Conservation (phyloP, 768 basidiomycete species). For the Daedalea quercina region DNA sequence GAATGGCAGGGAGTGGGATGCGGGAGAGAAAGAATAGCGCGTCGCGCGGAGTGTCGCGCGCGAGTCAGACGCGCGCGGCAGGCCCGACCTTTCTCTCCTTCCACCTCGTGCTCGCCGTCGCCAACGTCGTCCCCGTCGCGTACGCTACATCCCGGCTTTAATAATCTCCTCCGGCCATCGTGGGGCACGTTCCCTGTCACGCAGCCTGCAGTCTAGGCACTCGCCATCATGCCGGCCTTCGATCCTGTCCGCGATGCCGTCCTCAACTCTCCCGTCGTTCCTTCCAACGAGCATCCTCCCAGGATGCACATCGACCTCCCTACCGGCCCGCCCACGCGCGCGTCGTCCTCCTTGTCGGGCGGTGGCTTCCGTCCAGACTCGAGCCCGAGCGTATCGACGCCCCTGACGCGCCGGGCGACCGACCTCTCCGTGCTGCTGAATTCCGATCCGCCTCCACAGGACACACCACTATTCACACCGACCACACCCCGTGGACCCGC, state of each 20-base stretch:
- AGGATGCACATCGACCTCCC: conserved; percentile 22
- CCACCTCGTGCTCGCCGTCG: not conserved
- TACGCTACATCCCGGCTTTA: not conserved
- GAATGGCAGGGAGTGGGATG: too few species aligned
- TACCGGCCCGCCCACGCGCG: conserved; percentile 20
- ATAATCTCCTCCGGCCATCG: not conserved
- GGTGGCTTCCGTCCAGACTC: conserved; percentile 18
- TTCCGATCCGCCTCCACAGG: conserved; percentile 37
- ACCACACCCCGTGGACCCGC: conserved; percentile 22
- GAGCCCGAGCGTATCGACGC: conserved; percentile 34
- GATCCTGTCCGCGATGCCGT: conserved; percentile 87
- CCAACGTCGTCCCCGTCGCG: not conserved
- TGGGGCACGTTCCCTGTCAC: not conserved
- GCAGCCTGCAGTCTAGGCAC: not conserved
- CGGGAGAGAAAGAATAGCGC: not conserved
- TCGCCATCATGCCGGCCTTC: conserved; percentile 55
- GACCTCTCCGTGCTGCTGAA: conserved; percentile 76
- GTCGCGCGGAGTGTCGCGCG: not conserved
- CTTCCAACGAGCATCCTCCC: conserved; percentile 31
- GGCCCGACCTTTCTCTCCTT: not conserved
- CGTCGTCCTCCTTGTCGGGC: conserved; percentile 16
- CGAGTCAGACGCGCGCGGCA: not conserved
- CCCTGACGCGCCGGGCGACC: conserved; percentile 57
- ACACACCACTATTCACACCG: conserved; percentile 38
- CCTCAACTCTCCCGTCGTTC: conserved; percentile 64